Percentiles rank a stretch among this genome's conserved stretches.
phyloP scores from a whole-genome alignment of 2,329 filamentous ascomycete genomes.

The Sporothrix humicola region DNA sequence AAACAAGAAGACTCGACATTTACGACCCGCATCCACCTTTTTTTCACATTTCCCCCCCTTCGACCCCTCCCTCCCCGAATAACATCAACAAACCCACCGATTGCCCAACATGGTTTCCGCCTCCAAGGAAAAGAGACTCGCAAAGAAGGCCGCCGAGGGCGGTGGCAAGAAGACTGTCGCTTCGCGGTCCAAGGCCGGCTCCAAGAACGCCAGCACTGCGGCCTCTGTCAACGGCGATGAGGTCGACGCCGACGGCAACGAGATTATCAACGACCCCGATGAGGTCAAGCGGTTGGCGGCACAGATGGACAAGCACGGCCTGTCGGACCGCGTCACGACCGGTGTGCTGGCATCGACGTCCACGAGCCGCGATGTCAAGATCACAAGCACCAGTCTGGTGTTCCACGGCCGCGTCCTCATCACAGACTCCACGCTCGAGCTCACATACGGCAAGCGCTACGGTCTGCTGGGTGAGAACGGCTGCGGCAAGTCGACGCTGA shows the following conservation, averaged over 20 bases:
- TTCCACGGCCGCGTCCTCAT: conserved; percentile 98
- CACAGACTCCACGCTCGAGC: conserved; percentile 89
- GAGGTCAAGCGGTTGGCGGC: conserved; percentile 85
- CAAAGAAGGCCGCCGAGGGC: conserved; percentile 73
- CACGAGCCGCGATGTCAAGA: conserved; percentile 93
- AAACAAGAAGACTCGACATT: neutral
- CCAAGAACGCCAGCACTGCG: conserved; percentile 66
- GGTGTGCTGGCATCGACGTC: conserved; percentile 88
- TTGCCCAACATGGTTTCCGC: conserved; percentile 66
- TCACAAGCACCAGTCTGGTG: conserved; percentile 88
- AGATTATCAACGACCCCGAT: conserved; percentile 73
- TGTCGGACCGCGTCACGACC: conserved; percentile 97
- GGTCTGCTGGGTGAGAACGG: conserved; percentile 98
- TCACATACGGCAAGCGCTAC: conserved; percentile 91
- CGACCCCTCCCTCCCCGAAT: neutral
- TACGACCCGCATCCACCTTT: conserved; percentile 2
- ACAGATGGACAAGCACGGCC: conserved; percentile 94
- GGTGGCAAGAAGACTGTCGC: conserved; percentile 79
- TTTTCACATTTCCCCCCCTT: neutral
- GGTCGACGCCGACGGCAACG: conserved; percentile 69
- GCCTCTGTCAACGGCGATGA: conserved; percentile 75
- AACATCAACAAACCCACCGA: conserved; percentile 21
- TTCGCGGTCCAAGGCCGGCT: conserved; percentile 68
- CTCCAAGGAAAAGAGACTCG: conserved; percentile 74
- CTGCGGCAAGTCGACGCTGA: conserved; percentile 96